Evolutionary conservation across 2,329 filamentous ascomycete species (phyloP), one percentile per base, ranked within the genome.

Genomic region (Taxawa tesnikishii): DNA sequence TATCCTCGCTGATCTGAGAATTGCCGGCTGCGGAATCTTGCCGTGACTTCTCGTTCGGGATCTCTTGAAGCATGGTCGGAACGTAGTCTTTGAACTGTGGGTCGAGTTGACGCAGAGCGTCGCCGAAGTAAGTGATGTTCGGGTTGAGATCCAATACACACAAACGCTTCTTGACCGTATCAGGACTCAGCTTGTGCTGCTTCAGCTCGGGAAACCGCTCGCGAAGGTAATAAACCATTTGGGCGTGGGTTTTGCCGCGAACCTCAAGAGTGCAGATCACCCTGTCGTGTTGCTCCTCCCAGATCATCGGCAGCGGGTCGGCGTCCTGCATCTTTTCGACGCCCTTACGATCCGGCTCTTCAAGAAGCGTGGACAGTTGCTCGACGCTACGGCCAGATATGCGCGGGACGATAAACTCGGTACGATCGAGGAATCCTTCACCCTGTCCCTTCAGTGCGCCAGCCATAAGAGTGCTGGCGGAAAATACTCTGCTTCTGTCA

Each of bases 261-360:
- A 41, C 44, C 31, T 56, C 53, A 7, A 55, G 46, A 13, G 51
- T 39, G 39, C 53, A 56, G 33, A 56, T 53, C 9, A 46, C 47
- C 26, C 43, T 43, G 36, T 57, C 54, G 31, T 53, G 48, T n/a
- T 44, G 32, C 3, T 32, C 15, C 4, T 24, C 41, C 53, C 54
- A 57, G 28, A 29, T 31, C 6, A 32, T 26, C 6, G 53, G 53
- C 1, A 56, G 37, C 1, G 47, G 43, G 15, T 46, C 48, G 2
- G 43, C 44, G 9, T 29, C 25, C 4, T 26, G 34, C 7, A 37
- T 16, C 17, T 29, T 29, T 15, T 26, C 15, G 11, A 12, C 27
- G 19, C 8, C n/a, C 8, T n/a, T 23, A 23, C 8, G 19, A n/a
- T n/a, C n/a, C 19, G 8, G n/a, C 8, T 23, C 19, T 8, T 23